phyloP scores from a whole-genome alignment of 1,139 yeast genomes.

The Pichia sp. region DNA sequence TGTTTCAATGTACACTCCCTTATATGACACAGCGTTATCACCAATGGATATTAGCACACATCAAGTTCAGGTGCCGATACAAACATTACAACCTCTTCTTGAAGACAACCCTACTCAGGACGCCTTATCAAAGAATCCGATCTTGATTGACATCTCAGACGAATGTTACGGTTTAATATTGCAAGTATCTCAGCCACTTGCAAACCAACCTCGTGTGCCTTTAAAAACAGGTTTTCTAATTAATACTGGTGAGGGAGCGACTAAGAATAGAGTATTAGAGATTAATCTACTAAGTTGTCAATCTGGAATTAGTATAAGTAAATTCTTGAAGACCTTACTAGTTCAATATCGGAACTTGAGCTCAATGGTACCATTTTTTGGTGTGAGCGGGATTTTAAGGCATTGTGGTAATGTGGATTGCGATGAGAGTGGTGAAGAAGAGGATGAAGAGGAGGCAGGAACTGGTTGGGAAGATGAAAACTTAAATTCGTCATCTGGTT shows the following conservation, averaged over 20 bases:
- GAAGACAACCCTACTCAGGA: slow-evolving; percentile 11
- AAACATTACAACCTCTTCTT: slow-evolving; percentile 14
- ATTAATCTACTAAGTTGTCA: slow-evolving; percentile 69
- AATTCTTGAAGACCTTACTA: slow-evolving; percentile 56
- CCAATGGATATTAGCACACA: slow-evolving; percentile 28
- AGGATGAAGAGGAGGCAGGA: slow-evolving; percentile 31
- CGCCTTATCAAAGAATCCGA: slow-evolving; percentile 33
- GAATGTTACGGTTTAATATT: slow-evolving; percentile 64
- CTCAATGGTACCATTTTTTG: slow-evolving; percentile 45
- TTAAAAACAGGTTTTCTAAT: slow-evolving; percentile 68
- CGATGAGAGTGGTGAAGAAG: slow-evolving; percentile 30
- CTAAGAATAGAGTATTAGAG: slow-evolving; percentile 40
- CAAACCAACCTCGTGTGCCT: slow-evolving; percentile 66
- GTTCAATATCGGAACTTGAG: slow-evolving; percentile 57
- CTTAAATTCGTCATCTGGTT: slow-evolving; percentile 5
- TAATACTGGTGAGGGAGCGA: slow-evolving; percentile 33
- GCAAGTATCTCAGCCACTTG: slow-evolving; percentile 55
- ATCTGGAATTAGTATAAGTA: slow-evolving; percentile 49
- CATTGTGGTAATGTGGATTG: slow-evolving; percentile 32
- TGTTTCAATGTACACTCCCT: slow-evolving; percentile 25
- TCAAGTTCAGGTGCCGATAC: slow-evolving; percentile 15
- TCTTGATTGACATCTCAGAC: slow-evolving; percentile 45
- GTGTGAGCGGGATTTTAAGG: slow-evolving; percentile 30
- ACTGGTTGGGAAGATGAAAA: slow-evolving; percentile 12
- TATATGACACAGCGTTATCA: slow-evolving; percentile 29